phyloP scores from a whole-genome alignment of 805 yeast species.

The Hanseniaspora osmophila region DNA sequence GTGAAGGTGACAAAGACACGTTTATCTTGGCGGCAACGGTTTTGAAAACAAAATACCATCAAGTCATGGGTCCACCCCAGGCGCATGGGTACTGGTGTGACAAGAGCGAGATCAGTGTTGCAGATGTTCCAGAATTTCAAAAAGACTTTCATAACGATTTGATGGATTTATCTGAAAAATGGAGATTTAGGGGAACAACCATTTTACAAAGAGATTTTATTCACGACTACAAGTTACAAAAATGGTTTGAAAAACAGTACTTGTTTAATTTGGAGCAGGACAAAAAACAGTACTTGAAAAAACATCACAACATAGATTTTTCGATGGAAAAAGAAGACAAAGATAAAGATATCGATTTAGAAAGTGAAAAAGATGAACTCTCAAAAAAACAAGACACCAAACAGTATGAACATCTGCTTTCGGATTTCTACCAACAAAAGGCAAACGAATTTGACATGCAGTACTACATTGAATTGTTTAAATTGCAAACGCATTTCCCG shows the following conservation, averaged over 20 bases:
- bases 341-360: no score
- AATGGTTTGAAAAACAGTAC: conserved; percentile 3
- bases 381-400: no score
- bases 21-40: conserved; percentile 55
- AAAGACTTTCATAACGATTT: neutral
- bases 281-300: neutral
- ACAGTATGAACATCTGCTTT: no score
- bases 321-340: no score
- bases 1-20: conserved; percentile 79
- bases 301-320: neutral
- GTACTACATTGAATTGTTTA: conserved; percentile 7
- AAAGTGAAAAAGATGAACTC: no score
- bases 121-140: neutral
- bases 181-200: conserved; percentile 43
- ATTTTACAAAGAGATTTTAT: conserved; percentile 66
- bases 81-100: conserved; percentile 31
- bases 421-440: neutral
- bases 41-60: conserved; percentile 35
- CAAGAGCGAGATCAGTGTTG: conserved; percentile 16
- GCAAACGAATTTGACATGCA: conserved; percentile 3
- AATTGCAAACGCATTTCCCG: conserved; percentile 13
- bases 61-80: conserved; percentile 35
- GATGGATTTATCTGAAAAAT: neutral
- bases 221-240: conserved; percentile 32
- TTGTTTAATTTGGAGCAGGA: neutral